Percentiles rank a stretch among this genome's conserved stretches.
Evolutionary conservation across 2,329 filamentous ascomycete genomes (phyloP).

Genomic region (Fusarium equiseti): DNA sequence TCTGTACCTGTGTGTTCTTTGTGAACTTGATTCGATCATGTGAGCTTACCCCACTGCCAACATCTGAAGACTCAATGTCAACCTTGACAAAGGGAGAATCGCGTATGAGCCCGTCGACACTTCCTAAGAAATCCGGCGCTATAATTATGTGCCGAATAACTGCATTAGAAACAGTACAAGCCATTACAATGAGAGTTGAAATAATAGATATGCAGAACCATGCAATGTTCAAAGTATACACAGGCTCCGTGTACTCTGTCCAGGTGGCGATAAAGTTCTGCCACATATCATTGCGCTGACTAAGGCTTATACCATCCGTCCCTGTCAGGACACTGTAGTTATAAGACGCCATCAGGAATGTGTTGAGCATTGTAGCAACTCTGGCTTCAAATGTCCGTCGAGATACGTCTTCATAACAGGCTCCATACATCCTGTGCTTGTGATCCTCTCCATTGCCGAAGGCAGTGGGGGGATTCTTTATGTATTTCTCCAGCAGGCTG

Average conservation of each 20-base stretch:
- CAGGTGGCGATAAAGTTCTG: neutral
- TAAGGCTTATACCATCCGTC: neutral
- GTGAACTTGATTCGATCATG: neutral
- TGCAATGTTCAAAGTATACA: neutral
- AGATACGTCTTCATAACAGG: neutral
- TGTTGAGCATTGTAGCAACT: neutral
- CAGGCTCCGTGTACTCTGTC: neutral
- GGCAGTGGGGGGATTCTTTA: neutral
- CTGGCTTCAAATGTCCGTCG: neutral
- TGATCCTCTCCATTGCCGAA: no score
- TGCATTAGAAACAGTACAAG: neutral
- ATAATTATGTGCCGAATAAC: neutral
- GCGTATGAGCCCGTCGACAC: neutral
- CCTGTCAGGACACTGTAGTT: slow-evolving; percentile 1
- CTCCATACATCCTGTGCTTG: neutral
- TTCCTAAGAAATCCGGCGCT: neutral
- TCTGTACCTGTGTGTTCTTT: neutral
- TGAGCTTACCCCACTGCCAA: neutral
- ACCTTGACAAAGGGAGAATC: neutral
- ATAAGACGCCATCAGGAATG: neutral
- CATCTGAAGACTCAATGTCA: neutral
- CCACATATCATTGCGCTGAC: neutral
- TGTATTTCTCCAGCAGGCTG: neutral
- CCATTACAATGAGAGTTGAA: neutral
- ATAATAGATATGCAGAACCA: neutral